Evolutionary conservation across 1,284 basidiomycete genomes (phyloP).

Genomic region (Schizophyllum commune): DNA sequence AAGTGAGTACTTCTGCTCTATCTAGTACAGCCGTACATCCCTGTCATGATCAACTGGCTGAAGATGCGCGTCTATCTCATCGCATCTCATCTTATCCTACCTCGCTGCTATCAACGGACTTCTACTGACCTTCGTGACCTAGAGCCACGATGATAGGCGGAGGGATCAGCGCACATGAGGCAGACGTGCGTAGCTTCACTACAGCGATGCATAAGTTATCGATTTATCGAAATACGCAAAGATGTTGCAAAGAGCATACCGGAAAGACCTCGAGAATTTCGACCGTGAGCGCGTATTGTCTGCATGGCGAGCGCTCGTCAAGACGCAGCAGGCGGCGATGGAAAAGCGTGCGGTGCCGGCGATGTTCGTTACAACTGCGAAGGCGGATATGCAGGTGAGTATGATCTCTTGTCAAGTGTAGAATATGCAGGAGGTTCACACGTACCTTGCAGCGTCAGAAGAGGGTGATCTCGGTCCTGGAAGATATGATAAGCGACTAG

Average conservation of each 20-base stretch:
- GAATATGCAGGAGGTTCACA: slow-evolving; percentile 1
- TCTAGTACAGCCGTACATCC: background rate
- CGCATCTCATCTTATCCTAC: slow-evolving; percentile 2
- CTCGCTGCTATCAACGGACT: background rate
- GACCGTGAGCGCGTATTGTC: slow-evolving; percentile 55
- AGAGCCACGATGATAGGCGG: slow-evolving; percentile 60
- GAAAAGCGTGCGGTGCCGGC: slow-evolving; percentile 55
- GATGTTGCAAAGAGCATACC: slow-evolving; percentile 56
- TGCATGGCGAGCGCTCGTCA: slow-evolving; percentile 67
- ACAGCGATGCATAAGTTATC: slow-evolving; percentile 3
- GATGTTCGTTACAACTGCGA: slow-evolving; percentile 52
- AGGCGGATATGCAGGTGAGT: slow-evolving; percentile 47
- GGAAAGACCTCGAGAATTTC: slow-evolving; percentile 55
- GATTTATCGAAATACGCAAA: slow-evolving; percentile 19
- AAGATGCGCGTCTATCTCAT: background rate
- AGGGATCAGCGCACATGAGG: slow-evolving; percentile 59
- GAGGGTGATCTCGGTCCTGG: slow-evolving; percentile 42
- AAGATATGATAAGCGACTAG: slow-evolving; percentile 26
- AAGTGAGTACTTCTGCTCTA: slow-evolving; percentile 37
- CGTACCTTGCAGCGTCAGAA: slow-evolving; percentile 31
- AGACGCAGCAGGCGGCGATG: slow-evolving; percentile 58
- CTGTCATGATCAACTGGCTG: too few relatives aligned
- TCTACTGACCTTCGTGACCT: background rate
- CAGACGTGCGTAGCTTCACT: slow-evolving; percentile 39
- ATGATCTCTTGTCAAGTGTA: background rate